A percentile compares a stretch with the other conserved stretches of the same genome.
phyloP scores from a whole-genome alignment of 1,139 yeast species.

The Kurtzmaniella quercitrusa region DNA sequence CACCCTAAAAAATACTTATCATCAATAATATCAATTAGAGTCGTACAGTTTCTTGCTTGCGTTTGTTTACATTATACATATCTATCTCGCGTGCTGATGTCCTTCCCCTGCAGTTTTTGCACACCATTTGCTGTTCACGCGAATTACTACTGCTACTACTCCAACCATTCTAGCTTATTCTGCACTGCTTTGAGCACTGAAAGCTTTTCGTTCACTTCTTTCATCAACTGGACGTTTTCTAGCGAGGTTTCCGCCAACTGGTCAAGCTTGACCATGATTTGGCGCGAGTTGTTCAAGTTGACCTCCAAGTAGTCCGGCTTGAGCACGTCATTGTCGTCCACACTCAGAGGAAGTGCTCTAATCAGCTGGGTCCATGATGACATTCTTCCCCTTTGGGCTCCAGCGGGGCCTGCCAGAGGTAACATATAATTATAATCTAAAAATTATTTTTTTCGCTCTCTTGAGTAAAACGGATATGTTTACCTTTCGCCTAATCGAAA shows the following conservation, averaged over 20 bases:
- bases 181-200: constrained; percentile 22
- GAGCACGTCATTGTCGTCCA: constrained; percentile 33
- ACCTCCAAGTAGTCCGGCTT: constrained; percentile 43
- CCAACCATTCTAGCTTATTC: constrained; percentile 28
- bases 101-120: no score
- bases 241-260: constrained; percentile 19
- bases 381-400: neutral
- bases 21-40: no score
- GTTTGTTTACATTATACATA: no score
- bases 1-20: no score
- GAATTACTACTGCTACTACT: no score
- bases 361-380: constrained; percentile 27
- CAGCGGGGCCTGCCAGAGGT: neutral
- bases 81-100: no score
- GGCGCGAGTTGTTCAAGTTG: constrained; percentile 41
- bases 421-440: neutral
- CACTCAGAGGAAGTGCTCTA: constrained; percentile 38
- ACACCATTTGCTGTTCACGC: no score
- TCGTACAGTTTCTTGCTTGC: no score
- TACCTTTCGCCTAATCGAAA: neutral
- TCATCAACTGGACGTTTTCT: constrained; percentile 15
- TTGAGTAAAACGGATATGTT: neutral
- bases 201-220: constrained; percentile 25
- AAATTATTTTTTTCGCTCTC: neutral
- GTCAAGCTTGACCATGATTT: constrained; percentile 30